Conservation (phyloP, 2,329 filamentous ascomycete species). For the Fusarium liriodendri region DNA sequence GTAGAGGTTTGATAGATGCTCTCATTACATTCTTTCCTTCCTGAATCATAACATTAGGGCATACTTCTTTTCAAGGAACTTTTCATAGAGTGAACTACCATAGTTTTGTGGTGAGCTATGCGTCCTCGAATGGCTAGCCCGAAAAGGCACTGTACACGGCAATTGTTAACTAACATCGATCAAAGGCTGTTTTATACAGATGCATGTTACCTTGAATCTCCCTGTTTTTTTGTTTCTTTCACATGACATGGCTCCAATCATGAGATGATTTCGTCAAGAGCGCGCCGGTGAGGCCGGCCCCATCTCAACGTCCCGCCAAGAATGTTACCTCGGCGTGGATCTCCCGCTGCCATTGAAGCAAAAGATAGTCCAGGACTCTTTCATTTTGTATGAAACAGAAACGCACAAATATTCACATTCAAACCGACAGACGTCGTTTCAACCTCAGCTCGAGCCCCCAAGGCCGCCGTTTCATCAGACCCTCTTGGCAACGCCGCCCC, state of each 20-base stretch:
- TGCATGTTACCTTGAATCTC: background rate
- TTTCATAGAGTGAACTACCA: background rate
- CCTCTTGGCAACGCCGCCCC: conserved; percentile 4
- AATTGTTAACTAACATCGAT: background rate
- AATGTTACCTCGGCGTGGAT: conserved; percentile 11
- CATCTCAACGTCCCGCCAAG: conserved; percentile 3
- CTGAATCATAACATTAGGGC: conserved; percentile 3
- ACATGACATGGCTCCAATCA: background rate
- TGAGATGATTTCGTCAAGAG: background rate
- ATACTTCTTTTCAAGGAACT: background rate
- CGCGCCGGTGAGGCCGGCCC: background rate
- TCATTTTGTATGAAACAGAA: conserved; percentile 16
- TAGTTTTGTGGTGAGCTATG: background rate
- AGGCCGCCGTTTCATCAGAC: conserved; percentile 19
- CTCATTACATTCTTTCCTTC: background rate
- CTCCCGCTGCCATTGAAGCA: conserved; percentile 5
- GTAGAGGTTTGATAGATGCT: background rate
- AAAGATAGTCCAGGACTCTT: background rate
- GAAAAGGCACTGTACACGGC: background rate
- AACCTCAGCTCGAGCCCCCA: conserved; percentile 6
- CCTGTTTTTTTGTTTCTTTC: background rate
- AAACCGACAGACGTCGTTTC: conserved; percentile 6
- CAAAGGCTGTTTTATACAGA: background rate
- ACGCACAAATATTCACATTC: background rate
- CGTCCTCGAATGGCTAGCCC: background rate